These are phyloP conservation scores for Penicillium paradoxum DNA, from an alignment of 495 filamentous ascomycete species.

Conservation along the genomic window DNA sequence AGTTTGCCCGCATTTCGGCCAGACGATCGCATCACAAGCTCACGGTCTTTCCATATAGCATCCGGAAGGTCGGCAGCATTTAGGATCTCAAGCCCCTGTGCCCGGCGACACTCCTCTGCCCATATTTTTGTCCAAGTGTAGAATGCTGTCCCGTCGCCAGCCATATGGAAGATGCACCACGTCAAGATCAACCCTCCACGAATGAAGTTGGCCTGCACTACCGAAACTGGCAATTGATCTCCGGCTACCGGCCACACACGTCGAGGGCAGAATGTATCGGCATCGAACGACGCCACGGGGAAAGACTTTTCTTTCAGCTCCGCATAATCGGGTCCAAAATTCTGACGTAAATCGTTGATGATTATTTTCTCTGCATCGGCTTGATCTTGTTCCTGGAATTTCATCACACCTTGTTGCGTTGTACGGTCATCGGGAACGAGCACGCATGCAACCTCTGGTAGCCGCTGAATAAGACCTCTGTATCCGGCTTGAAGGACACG, in stretches of 20 bases:
- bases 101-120: slow-evolving; percentile 32
- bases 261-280: slow-evolving; percentile 24
- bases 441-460: slow-evolving; percentile 27
- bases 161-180: slow-evolving; percentile 29
- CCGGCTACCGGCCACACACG: slow-evolving; percentile 29
- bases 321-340: slow-evolving; percentile 18
- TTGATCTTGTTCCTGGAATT: slow-evolving; percentile 14
- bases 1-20: slow-evolving; percentile 19
- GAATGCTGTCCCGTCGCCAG: slow-evolving; percentile 30
- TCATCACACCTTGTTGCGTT: slow-evolving; percentile 28
- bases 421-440: slow-evolving; percentile 25
- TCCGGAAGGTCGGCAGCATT: slow-evolving; percentile 16
- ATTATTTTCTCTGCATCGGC: slow-evolving; percentile 8
- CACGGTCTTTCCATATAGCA: slow-evolving; percentile 18
- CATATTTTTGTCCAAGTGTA: slow-evolving; percentile 30
- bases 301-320: slow-evolving; percentile 30
- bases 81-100: slow-evolving; percentile 23
- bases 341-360: slow-evolving; percentile 28
- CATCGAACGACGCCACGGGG: slow-evolving; percentile 28
- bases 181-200: slow-evolving; percentile 23
- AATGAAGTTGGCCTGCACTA: slow-evolving; percentile 38
- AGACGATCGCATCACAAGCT: slow-evolving; percentile 24
- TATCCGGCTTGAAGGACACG: slow-evolving; percentile 24
- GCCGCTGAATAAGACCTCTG: slow-evolving; percentile 18
- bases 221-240: slow-evolving; percentile 23